These are phyloP conservation scores for Hyphopichia wangnamkhiaoensis DNA, from an alignment of 1,139 yeast species.

Conservation along the genomic window DNA sequence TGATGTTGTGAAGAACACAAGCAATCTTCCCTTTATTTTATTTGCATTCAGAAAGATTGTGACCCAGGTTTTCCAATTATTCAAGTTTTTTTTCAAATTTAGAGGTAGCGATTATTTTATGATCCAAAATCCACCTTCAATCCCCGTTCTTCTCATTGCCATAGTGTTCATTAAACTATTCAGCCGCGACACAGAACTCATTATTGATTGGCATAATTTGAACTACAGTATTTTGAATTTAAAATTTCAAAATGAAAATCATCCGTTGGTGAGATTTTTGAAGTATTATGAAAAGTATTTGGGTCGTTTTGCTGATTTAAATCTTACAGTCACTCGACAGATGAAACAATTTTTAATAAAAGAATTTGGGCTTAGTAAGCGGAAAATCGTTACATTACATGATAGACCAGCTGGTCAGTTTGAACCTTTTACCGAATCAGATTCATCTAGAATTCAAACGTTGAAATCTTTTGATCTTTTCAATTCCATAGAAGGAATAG, in stretches of 20 bases:
- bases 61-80: slow-evolving; percentile 52
- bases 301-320: slow-evolving; percentile 57
- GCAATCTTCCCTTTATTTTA: slow-evolving; percentile 52
- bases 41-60: slow-evolving; percentile 64
- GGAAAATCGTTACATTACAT: slow-evolving; percentile 50
- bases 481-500: slow-evolving; percentile 23
- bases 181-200: slow-evolving; percentile 60
- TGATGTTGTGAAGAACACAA: slow-evolving; percentile 43
- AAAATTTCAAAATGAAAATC: slow-evolving; percentile 52
- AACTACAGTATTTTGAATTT: slow-evolving; percentile 82
- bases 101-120: slow-evolving; percentile 70
- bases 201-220: slow-evolving; percentile 96
- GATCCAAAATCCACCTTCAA: slow-evolving; percentile 91
- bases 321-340: slow-evolving; percentile 77
- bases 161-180: slow-evolving; percentile 54
- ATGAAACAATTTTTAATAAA: slow-evolving; percentile 63
- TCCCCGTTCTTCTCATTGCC: slow-evolving; percentile 74
- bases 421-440: slow-evolving; percentile 37
- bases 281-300: slow-evolving; percentile 58
- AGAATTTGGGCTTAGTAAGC: slow-evolving; percentile 50
- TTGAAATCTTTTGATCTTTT: slow-evolving; percentile 43
- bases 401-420: slow-evolving; percentile 79
- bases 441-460: slow-evolving; percentile 28
- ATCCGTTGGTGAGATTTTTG: slow-evolving; percentile 65
- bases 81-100: slow-evolving; percentile 49